A percentile compares a stretch with the other conserved stretches of the same genome.
These are phyloP conservation scores for Mucor indicus DNA, from an alignment of 371 early-diverging fungal genomes.

Conservation along the genomic window DNA sequence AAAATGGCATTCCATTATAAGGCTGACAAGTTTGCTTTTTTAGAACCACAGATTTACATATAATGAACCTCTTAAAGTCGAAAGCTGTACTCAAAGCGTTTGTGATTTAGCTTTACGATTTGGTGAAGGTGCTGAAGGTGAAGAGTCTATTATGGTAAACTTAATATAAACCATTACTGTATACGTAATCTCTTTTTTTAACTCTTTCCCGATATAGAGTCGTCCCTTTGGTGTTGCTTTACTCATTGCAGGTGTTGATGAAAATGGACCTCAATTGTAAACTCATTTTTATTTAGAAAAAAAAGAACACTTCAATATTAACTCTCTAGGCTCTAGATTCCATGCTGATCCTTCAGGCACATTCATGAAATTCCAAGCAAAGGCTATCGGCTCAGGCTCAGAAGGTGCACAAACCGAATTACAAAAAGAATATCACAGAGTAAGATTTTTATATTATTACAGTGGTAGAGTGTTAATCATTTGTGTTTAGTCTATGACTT, in stretches of 20 bases:
- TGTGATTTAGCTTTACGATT: conserved; percentile 97
- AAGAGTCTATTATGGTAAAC: conserved; percentile 92
- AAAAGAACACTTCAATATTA: neutral
- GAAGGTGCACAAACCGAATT: conserved; percentile 98
- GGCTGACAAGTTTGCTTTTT: neutral
- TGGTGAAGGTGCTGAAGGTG: conserved; percentile 95
- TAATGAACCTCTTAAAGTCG: conserved; percentile 92
- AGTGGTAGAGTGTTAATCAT: neutral
- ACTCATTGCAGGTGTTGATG: conserved; percentile 97
- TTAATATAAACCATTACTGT: neutral
- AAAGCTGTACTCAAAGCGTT: conserved; percentile 94
- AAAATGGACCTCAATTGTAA: conserved; percentile 97
- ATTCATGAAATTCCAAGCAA: conserved; percentile 88
- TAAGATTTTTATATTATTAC: conserved; percentile 8
- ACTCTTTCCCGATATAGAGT: conserved; percentile 44
- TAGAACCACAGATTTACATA: conserved; percentile 95
- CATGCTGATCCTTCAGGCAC: conserved; percentile 98
- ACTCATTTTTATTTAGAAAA: too few relatives aligned
- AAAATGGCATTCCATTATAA: neutral
- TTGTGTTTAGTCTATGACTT: conserved; percentile 63
- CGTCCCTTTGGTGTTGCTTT: conserved; percentile 99
- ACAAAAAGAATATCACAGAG: conserved; percentile 92
- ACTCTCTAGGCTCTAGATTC: conserved; percentile 52
- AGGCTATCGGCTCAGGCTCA: conserved; percentile 98
- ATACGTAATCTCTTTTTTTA: neutral